Percentiles rank a stretch among this genome's conserved stretches.
Conservation (phyloP, 1,139 yeast genomes). For the Sugiyamaella castrensis region DNA sequence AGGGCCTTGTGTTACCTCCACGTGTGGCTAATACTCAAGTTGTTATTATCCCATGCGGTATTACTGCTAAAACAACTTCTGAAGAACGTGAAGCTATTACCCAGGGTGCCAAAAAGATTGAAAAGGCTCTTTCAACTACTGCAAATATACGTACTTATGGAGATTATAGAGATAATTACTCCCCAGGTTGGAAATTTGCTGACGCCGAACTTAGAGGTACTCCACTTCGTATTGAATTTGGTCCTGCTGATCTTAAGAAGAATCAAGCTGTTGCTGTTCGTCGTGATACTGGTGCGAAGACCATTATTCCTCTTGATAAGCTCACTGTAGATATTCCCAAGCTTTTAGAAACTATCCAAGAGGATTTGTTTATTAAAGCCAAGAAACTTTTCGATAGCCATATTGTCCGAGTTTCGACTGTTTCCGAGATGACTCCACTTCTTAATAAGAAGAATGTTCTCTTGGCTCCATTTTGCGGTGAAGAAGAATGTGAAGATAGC, state of each 20-base stretch:
- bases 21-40: slow-evolving; percentile 91
- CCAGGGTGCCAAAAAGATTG: slow-evolving; percentile 57
- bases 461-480: slow-evolving; percentile 97
- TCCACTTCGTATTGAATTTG: slow-evolving; percentile 90
- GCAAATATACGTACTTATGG: slow-evolving; percentile 66
- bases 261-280: slow-evolving; percentile 83
- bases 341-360: slow-evolving; percentile 77
- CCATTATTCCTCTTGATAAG: slow-evolving; percentile 54
- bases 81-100: slow-evolving; percentile 69
- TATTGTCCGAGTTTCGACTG: slow-evolving; percentile 72
- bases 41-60: slow-evolving; percentile 91
- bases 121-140: slow-evolving; percentile 35
- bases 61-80: slow-evolving; percentile 79
- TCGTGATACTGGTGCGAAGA: slow-evolving; percentile 84
- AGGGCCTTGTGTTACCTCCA: slow-evolving; percentile 97
- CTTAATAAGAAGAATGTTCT: slow-evolving; percentile 89
- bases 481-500: slow-evolving; percentile 89
- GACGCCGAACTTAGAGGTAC: slow-evolving; percentile 97
- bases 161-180: slow-evolving; percentile 90
- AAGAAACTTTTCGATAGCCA: slow-evolving; percentile 80
- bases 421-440: slow-evolving; percentile 92
- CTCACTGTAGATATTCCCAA: slow-evolving; percentile 68
- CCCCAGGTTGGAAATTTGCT: slow-evolving; percentile 99
- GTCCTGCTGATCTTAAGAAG: slow-evolving; percentile 89
- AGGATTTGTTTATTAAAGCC: slow-evolving; percentile 71